Evolutionary conservation across 257 asterid species (phyloP).

Genomic region (Coffea eugenioides): DNA sequence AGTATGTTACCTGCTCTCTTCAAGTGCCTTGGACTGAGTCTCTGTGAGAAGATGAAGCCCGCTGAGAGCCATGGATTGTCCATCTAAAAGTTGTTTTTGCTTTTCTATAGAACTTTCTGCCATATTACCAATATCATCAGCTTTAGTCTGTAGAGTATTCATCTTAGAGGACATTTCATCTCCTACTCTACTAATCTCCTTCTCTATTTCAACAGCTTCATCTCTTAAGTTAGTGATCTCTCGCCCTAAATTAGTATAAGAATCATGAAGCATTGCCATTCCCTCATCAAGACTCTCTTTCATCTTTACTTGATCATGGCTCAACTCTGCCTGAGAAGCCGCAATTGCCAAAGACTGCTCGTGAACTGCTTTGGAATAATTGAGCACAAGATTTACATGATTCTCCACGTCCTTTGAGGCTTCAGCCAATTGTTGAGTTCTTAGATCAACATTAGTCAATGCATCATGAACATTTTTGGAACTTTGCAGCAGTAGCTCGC

Average conservation of each 20-base stretch:
- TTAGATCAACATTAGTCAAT: constrained; percentile 43
- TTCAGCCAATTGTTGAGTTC: constrained; percentile 50
- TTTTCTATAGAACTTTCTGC: constrained; percentile 66
- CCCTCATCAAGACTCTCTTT: constrained; percentile 63
- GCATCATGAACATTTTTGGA: constrained; percentile 55
- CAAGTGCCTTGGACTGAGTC: constrained; percentile 71
- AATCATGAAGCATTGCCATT: constrained; percentile 48
- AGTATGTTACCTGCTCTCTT: constrained; percentile 66
- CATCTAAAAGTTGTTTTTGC: constrained; percentile 67
- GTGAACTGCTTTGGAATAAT: constrained; percentile 47
- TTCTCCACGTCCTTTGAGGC: constrained; percentile 54
- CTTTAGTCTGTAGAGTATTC: constrained; percentile 52
- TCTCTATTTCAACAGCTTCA: constrained; percentile 67
- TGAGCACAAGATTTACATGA: constrained; percentile 49
- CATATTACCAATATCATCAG: constrained; percentile 62
- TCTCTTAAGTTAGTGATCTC: constrained; percentile 50
- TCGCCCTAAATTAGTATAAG: constrained; percentile 47
- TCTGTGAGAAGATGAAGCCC: constrained; percentile 59
- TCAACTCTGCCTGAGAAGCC: constrained; percentile 58
- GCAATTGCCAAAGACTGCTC: constrained; percentile 68
- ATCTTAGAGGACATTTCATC: constrained; percentile 61
- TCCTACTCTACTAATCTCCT: constrained; percentile 66
- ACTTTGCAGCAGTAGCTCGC: constrained; percentile 42
- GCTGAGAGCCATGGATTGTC: constrained; percentile 61
- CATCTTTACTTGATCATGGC: constrained; percentile 58